A percentile compares a stretch with the other conserved stretches of the same genome.
phyloP scores from a whole-genome alignment of 768 basidiomycete genomes.

The Favolaschia claudopus region DNA sequence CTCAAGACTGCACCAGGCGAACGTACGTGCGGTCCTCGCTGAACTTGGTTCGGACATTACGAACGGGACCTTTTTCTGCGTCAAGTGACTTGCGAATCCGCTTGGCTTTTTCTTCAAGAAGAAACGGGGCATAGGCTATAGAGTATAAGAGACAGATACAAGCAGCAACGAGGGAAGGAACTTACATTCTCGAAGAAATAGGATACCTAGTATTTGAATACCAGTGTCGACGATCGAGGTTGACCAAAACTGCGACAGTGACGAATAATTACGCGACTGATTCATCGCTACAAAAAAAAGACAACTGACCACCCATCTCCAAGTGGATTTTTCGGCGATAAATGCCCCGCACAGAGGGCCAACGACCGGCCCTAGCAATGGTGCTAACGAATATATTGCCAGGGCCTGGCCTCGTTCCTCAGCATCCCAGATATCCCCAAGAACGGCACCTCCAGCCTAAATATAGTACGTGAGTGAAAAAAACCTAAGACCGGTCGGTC shows the following conservation, averaged over 20 bases:
- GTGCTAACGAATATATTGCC: conserved; percentile 51
- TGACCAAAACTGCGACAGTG: no score
- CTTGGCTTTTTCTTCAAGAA: conserved; percentile 59
- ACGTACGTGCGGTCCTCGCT: conserved; percentile 47
- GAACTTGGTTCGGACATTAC: conserved; percentile 54
- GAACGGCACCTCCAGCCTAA: conserved; percentile 48
- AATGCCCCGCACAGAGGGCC: conserved; percentile 50
- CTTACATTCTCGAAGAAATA: conserved; percentile 70
- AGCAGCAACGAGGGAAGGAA: conserved; percentile 6
- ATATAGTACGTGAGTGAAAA: background rate
- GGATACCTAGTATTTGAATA: conserved; percentile 61
- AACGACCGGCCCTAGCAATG: conserved; percentile 52
- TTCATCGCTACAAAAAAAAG: no score
- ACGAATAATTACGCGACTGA: no score
- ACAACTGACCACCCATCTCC: conserved; percentile 88
- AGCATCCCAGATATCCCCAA: conserved; percentile 47
- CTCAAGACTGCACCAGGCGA: no score
- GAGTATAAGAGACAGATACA: conserved; percentile 33
- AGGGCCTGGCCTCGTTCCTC: conserved; percentile 52
- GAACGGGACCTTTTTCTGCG: conserved; percentile 48
- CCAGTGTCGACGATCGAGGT: conserved; percentile 62
- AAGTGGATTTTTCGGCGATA: conserved; percentile 66
- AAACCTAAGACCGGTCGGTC: background rate
- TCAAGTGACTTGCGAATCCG: conserved; percentile 52
- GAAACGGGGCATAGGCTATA: conserved; percentile 50